Evolutionary conservation across 805 yeast genomes (phyloP), one percentile per base, ranked within the genome.

Genomic region (Sugiyamaella americana): DNA sequence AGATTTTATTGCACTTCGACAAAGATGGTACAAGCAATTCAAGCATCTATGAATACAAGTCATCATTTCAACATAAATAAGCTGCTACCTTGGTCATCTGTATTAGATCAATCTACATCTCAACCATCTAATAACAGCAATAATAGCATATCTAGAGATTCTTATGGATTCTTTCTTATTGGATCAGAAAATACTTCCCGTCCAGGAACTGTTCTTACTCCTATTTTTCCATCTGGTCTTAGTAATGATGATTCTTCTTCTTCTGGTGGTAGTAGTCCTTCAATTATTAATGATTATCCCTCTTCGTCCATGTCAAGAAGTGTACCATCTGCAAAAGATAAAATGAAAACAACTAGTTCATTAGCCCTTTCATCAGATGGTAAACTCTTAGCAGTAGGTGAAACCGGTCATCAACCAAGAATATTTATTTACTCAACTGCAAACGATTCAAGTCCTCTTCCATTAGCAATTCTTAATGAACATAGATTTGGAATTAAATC

Each of bases 401-500:
- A 84, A 57, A 61, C 72, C 0, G 89, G 89, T 0, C 80, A 79
- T 51, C 78, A 73, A 52, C 91, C 91, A 1, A 66, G 88, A 17
- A 70, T 84, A 1, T 62, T 81, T 18, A 54, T 82, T 11, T 82
- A 73, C 56, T 79, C 85, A 2, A 62, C 80, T 13, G 58, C 55
- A 5, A 80, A 81, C 0, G 67, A 72, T 13, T 72, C 72, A 50
- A 69, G 78, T 40, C 56, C 67, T 10, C 56, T 64, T 3, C 85
- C 87, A 1, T 60, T 80, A 4, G 74, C 76, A 5, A 66, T 73
- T 13, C 71, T 80, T 1, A 63, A 69, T 45, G 87, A 81, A 51
- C 93, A 84, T 61, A 69, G 74, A 10, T 84, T 79, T 61, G 91
- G 89, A 0, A 70, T 84, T 16, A 68, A 73, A 32, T 65, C 69